phyloP scores from a whole-genome alignment of 495 filamentous ascomycete genomes.

The Rhypophila decipiens region DNA sequence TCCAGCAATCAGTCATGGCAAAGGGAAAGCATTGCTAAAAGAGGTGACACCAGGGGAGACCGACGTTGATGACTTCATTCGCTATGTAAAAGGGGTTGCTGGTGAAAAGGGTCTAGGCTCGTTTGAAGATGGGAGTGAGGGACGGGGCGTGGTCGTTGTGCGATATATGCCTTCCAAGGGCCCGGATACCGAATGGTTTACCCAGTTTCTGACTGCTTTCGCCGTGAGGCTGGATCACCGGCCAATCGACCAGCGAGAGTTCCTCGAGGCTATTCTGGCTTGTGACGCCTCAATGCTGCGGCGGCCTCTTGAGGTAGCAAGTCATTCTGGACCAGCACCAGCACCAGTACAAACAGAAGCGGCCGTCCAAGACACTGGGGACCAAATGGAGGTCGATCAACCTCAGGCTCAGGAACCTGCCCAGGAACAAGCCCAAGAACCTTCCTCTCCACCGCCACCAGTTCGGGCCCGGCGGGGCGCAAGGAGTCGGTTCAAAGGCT shows the following conservation, averaged over 20 bases:
- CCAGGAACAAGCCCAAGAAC: not conserved
- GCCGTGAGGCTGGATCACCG: slow-evolving; percentile 68
- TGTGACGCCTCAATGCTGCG: slow-evolving; percentile 66
- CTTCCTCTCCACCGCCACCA: slow-evolving; percentile 14
- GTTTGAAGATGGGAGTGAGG: slow-evolving; percentile 54
- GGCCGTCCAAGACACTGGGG: not conserved
- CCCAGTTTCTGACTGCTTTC: slow-evolving; percentile 57
- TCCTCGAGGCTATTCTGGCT: slow-evolving; percentile 80
- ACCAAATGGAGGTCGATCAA: slow-evolving; percentile 28
- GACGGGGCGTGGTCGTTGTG: slow-evolving; percentile 72
- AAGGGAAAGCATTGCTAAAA: slow-evolving; percentile 72
- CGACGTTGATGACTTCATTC: slow-evolving; percentile 66
- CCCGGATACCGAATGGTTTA: slow-evolving; percentile 60
- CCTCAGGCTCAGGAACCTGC: slow-evolving; percentile 4
- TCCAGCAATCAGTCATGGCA: slow-evolving; percentile 66
- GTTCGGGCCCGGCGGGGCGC: slow-evolving; percentile 32
- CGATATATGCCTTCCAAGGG: slow-evolving; percentile 60
- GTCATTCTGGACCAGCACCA: slow-evolving; percentile 7
- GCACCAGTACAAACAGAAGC: not conserved
- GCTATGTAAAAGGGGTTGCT: slow-evolving; percentile 67
- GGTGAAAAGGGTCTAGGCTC: slow-evolving; percentile 63
- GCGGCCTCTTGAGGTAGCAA: slow-evolving; percentile 48
- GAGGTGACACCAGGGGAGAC: slow-evolving; percentile 58
- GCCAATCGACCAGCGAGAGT: slow-evolving; percentile 84
- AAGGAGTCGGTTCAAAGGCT: slow-evolving; percentile 67